Base-by-base conservation (phyloP, 208 protist genomes). In the Leishmania lainsoni region DNA sequence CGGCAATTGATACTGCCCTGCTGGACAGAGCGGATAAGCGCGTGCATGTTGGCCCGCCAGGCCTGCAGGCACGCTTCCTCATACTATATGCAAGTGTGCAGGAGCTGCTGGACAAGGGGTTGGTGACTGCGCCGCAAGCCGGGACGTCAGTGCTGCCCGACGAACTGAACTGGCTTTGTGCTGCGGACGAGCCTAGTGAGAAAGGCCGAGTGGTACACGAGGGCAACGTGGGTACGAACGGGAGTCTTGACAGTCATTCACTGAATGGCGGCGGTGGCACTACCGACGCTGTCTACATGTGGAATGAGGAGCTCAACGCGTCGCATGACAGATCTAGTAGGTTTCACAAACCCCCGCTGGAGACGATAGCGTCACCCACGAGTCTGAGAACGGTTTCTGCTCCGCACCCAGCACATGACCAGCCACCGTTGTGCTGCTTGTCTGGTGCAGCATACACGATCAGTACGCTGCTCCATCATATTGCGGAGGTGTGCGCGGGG, bases 11-110 rank as follows among this genome's bases (percentile, higher is more conserved):
- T 83, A 85, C 90, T 3, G 98, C 98, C n/a, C 99, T 99, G 80
- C 79, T 99, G 29, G 98, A 99, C 81, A 83, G 99, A 16, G 98
- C 98, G 0, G 99, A 99, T 86, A 95, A 99, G 42, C 98, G 98
- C 75, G 84, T 98, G 58, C 96, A 92, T 86, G 92, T 99, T 54
- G 98, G 97, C 0, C 89, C 89, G 17, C 98, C 98, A 6, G 90
- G 93, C 5, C 3, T 86, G n/a, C 75, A 87, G 39, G 97, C 97
- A 0, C 86, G 95, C 12, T 85, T 90, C 22, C 65, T 76, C 20
- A 97, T 99, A 16, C 76, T 99, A 49, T 76, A 83, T 58, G 85
- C 89, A 12, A 92, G 92, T 35, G 83, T 98, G 16, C 59, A 75
- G 14, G 97, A 99, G 83, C 86, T 99, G 65, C 65, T 97, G 54